Conservation (phyloP, 2,329 filamentous ascomycete species). For the Pseudogymnoascus sp. region DNA sequence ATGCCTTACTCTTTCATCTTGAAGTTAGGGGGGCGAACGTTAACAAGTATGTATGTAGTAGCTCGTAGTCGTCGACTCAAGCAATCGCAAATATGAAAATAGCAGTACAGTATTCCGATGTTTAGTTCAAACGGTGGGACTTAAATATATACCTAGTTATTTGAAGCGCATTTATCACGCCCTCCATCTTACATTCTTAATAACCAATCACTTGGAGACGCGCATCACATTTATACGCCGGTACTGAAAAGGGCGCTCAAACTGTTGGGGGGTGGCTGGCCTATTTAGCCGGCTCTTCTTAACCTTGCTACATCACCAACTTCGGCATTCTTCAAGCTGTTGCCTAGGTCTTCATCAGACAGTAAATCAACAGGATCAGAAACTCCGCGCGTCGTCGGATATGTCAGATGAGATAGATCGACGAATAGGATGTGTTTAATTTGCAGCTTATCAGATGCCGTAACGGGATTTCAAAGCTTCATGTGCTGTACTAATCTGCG, state of each 20-base stretch:
- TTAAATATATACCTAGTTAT: not conserved
- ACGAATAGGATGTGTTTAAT: not conserved
- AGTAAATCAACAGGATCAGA: not conserved
- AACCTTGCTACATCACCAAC: not conserved
- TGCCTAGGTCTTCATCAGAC: not conserved
- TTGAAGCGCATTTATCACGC: not conserved
- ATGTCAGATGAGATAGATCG: not conserved
- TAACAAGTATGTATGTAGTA: not conserved
- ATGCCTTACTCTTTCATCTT: not conserved
- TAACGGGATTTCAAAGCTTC: not conserved
- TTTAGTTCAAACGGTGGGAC: not conserved
- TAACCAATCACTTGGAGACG: not conserved
- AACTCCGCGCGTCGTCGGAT: not conserved
- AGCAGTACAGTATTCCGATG: not conserved
- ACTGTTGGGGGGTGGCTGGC: not conserved
- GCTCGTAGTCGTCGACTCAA: not conserved
- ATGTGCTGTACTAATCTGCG: not conserved
- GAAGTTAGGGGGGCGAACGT: not conserved
- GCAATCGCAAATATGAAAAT: not conserved
- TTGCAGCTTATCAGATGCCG: not conserved
- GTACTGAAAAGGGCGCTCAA: not conserved
- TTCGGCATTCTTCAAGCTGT: not conserved
- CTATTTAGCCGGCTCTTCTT: not conserved
- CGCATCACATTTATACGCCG: not conserved
- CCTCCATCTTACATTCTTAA: not conserved